phyloP scores from a whole-genome alignment of 495 filamentous ascomycete species.

The Tuber umbilicatum region DNA sequence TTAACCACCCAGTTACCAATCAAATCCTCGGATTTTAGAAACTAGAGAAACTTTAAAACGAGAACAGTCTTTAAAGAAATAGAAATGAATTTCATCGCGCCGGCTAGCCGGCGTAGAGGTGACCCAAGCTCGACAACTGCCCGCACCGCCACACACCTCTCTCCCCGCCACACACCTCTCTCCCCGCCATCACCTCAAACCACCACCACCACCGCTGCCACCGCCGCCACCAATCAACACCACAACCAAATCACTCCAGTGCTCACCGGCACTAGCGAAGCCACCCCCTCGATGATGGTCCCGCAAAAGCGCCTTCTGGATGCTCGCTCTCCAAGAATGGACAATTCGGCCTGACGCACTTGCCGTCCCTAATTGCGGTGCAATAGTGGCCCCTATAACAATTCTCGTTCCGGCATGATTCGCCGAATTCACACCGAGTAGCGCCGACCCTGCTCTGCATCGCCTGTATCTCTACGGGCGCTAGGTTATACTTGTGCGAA shows the following conservation, averaged over 20 bases:
- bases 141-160: background rate
- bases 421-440: slow-evolving; percentile 37
- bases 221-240: background rate
- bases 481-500: slow-evolving; percentile 34
- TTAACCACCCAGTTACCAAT: background rate
- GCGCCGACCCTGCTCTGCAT: slow-evolving; percentile 35
- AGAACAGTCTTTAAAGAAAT: background rate
- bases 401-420: slow-evolving; percentile 32
- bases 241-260: background rate
- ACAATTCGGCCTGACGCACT: slow-evolving; percentile 29
- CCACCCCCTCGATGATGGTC: background rate
- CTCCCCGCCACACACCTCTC: background rate
- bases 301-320: slow-evolving; percentile 14
- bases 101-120: background rate
- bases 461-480: slow-evolving; percentile 27
- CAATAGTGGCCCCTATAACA: slow-evolving; percentile 36
- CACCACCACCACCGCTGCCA: background rate
- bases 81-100: background rate
- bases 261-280: background rate
- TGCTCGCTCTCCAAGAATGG: slow-evolving; percentile 34
- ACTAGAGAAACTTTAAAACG: background rate
- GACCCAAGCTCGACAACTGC: background rate
- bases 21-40: background rate
- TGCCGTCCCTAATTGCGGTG: slow-evolving; percentile 21
- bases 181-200: background rate